A percentile compares a stretch with the other conserved stretches of the same genome.
These are phyloP conservation scores for Dactylellina sp. DNA, from an alignment of 2,329 filamentous ascomycete genomes.

Conservation along the genomic window DNA sequence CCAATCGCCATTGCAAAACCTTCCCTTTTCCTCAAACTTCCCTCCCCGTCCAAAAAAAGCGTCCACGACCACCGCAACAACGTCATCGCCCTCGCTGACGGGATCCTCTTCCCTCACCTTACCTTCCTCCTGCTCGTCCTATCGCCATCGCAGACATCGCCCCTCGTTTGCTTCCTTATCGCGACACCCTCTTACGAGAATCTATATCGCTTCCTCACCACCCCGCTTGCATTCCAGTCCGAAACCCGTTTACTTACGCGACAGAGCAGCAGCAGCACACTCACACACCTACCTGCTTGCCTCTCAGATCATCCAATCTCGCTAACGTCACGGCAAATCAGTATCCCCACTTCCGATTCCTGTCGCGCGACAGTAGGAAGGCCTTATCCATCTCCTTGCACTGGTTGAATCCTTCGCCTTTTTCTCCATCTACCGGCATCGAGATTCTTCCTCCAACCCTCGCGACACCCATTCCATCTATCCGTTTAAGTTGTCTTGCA, in stretches of 20 bases:
- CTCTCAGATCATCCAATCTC: conserved; percentile 39
- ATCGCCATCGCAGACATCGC: background rate
- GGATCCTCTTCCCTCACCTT: conserved; percentile 4
- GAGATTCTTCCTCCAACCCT: background rate
- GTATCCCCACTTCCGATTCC: conserved; percentile 10
- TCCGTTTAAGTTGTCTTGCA: conserved; percentile 21
- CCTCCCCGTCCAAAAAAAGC: background rate
- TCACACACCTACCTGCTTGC: conserved; percentile 1
- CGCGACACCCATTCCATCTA: background rate
- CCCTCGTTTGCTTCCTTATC: conserved; percentile 32
- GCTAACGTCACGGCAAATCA: conserved; percentile 8
- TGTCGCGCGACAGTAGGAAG: conserved; percentile 26
- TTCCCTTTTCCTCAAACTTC: background rate
- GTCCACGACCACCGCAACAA: conserved; percentile 1
- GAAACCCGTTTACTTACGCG: conserved; percentile 21
- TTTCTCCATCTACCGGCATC: background rate
- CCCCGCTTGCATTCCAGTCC: conserved; percentile 29
- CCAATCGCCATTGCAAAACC: conserved; percentile 30
- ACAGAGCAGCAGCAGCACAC: conserved; percentile 9
- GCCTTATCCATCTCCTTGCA: background rate
- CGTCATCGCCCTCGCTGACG: conserved; percentile 3
- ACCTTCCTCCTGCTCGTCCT: background rate
- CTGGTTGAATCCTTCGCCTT: background rate
- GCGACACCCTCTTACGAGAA: conserved; percentile 8
- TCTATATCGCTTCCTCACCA: background rate